Evolutionary conservation across 208 protist genomes (phyloP).

Genomic region (Porcisia deanei): DNA sequence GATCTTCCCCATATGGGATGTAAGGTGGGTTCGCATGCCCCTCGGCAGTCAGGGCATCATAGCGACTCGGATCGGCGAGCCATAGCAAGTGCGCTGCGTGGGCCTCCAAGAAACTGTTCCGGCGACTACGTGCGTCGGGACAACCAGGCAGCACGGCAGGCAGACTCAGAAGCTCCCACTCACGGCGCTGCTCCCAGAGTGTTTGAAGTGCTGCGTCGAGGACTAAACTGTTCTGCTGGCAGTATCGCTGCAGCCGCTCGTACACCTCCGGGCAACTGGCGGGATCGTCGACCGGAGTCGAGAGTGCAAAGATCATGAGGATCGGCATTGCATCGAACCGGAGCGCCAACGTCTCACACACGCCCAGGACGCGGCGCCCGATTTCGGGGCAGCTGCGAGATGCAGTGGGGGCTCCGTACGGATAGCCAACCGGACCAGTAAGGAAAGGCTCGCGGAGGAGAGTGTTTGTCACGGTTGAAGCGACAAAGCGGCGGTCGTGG

Average conservation of each 20-base stretch:
- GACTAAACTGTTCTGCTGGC: slow-evolving; percentile 43
- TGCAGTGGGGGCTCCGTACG: slow-evolving; percentile 57
- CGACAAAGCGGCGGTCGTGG: slow-evolving; percentile 27
- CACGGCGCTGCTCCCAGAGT: slow-evolving; percentile 51
- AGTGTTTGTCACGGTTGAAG: slow-evolving; percentile 48
- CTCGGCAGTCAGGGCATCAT: slow-evolving; percentile 56
- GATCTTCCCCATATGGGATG: slow-evolving; percentile 56
- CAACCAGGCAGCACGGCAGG: slow-evolving; percentile 44
- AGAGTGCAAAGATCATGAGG: slow-evolving; percentile 55
- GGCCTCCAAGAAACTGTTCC: slow-evolving; percentile 53
- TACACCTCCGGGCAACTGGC: slow-evolving; percentile 39
- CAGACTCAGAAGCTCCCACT: slow-evolving; percentile 81
- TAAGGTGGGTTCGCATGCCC: slow-evolving; percentile 31
- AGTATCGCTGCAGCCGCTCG: slow-evolving; percentile 52
- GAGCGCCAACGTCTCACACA: slow-evolving; percentile 61
- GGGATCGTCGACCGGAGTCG: slow-evolving; percentile 55
- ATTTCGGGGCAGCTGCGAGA: slow-evolving; percentile 27
- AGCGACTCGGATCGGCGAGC: slow-evolving; percentile 57
- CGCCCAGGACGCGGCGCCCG: slow-evolving; percentile 38
- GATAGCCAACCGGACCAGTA: slow-evolving; percentile 64
- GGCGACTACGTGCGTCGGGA: slow-evolving; percentile 31
- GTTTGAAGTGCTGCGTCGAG: slow-evolving; percentile 49
- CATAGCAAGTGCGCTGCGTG: slow-evolving; percentile 80
- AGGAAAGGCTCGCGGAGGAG: slow-evolving; percentile 71
- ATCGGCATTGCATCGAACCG: slow-evolving; percentile 64